Base-by-base conservation (phyloP, 108 stramenopile species). In the Chaetoceros tenuissimus region DNA sequence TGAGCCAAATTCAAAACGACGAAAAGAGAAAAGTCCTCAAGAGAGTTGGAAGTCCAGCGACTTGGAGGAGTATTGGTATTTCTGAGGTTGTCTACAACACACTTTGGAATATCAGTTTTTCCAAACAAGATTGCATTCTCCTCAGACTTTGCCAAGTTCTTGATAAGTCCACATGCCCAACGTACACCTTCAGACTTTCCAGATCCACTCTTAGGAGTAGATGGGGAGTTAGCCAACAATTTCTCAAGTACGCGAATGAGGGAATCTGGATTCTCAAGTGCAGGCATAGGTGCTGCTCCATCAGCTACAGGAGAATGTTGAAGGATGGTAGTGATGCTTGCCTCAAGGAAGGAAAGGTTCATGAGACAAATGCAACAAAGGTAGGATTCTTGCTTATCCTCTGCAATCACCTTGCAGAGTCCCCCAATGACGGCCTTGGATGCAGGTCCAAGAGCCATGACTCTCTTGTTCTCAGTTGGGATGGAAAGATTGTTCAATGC, bases 311-410 rank as follows among this genome's bases (percentile, higher is more conserved):
- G 90, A 29, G 84, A 86, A 59, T 88, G 84, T 57, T 87, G 86
- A 48, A 89, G 73, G 59, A 94, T 88, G 55, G 83, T 77, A 18
- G 82, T 87, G 52, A 94, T 89, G 67, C 82, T 82, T 20, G 86
- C 87, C 68, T 88, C 92, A 29, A 94, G 75, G 83, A 94, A 94
- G 23, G 89, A 89, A 40, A 94, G 82, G 66, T 94, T 94, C 89
- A 94, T 90, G 62, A 94, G 74, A 53, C 88, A 90, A 70, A 94
- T 94, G 85, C 89, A 94, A 77, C 88, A 89, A 34, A 94, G 68
- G 77, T 94, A 94, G 10, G 89, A 87, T 65, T 94, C 92, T 62
- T 86, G 88, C 72, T 88, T 87, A 64, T 94, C 89, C 59, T 87
- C 86, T 53, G 85, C 84, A 57, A 94, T 94, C 27, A 94, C 88